These are phyloP conservation scores for Xenosphaeropsis pyriputrescens DNA, from an alignment of 2,329 filamentous ascomycete species.

Conservation along the genomic window DNA sequence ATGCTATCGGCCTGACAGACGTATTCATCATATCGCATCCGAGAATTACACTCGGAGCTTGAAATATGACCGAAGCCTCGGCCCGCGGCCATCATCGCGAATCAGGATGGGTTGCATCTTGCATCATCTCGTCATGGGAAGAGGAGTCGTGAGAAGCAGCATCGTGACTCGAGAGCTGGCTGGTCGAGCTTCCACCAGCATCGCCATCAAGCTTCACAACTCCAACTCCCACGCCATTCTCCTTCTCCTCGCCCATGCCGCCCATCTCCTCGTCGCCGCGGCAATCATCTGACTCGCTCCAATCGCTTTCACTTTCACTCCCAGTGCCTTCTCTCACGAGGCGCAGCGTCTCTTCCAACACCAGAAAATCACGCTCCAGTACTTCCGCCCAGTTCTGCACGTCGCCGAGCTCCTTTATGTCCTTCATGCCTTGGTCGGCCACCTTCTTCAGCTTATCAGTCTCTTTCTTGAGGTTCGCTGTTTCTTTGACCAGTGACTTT, in stretches of 20 bases:
- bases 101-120: too few species aligned
- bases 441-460: constrained; percentile 49
- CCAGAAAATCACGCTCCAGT: constrained; percentile 51
- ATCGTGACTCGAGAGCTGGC: too few species aligned
- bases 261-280: not conserved
- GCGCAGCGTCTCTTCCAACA: constrained; percentile 49
- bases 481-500: constrained; percentile 44
- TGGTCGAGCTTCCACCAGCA: too few species aligned
- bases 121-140: too few species aligned
- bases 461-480: constrained; percentile 44
- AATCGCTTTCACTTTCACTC: constrained; percentile 9
- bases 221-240: not conserved
- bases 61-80: too few species aligned
- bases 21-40: too few species aligned
- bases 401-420: constrained; percentile 65
- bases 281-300: not conserved
- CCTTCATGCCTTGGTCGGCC: constrained; percentile 44
- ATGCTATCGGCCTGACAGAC: too few species aligned
- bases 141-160: too few species aligned
- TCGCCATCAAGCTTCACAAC: too few species aligned
- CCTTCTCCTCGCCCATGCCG: not conserved
- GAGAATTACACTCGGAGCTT: too few species aligned
- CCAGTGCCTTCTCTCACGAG: constrained; percentile 26
- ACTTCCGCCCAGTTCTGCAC: constrained; percentile 83
- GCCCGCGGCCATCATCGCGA: too few species aligned